phyloP scores from a whole-genome alignment of 2,329 filamentous ascomycete genomes.

The Exophiala sp. region DNA sequence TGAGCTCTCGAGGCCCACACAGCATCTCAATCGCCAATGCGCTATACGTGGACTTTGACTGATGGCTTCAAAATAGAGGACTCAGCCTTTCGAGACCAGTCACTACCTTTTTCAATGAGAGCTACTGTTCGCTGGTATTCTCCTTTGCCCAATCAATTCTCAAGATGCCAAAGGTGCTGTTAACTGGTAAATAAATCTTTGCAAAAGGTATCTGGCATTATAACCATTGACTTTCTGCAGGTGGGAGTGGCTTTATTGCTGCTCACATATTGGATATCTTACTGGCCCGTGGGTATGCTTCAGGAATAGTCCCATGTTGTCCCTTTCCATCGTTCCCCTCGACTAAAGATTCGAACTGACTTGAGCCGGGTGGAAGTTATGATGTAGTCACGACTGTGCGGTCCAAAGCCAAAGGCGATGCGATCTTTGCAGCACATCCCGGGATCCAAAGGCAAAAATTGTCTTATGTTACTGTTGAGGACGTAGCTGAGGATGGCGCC shows the following conservation, averaged over 20 bases:
- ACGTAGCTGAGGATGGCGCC: constrained; percentile 65
- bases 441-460: constrained; percentile 53
- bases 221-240: constrained; percentile 1
- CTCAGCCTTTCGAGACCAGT: too few relatives aligned
- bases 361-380: constrained; percentile 39
- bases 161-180: not conserved
- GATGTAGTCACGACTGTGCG: constrained; percentile 61
- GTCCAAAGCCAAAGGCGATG: constrained; percentile 58
- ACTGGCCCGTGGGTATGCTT: constrained; percentile 5
- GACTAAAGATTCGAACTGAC: not conserved
- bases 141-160: not conserved
- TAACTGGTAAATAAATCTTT: too few relatives aligned
- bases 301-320: not conserved
- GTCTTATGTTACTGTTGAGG: constrained; percentile 64
- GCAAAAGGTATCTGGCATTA: too few relatives aligned
- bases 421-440: constrained; percentile 53
- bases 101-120: too few relatives aligned
- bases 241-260: constrained; percentile 19
- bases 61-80: not conserved
- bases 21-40: too few relatives aligned
- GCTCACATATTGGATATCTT: constrained; percentile 15
- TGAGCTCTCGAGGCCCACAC: too few relatives aligned
- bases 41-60: not conserved
- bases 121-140: too few relatives aligned
- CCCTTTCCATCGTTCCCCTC: not conserved